Evolutionary conservation across 2,329 filamentous ascomycete genomes (phyloP), one percentile per base, ranked within the genome.

Genomic region (Penicillium sp.): DNA sequence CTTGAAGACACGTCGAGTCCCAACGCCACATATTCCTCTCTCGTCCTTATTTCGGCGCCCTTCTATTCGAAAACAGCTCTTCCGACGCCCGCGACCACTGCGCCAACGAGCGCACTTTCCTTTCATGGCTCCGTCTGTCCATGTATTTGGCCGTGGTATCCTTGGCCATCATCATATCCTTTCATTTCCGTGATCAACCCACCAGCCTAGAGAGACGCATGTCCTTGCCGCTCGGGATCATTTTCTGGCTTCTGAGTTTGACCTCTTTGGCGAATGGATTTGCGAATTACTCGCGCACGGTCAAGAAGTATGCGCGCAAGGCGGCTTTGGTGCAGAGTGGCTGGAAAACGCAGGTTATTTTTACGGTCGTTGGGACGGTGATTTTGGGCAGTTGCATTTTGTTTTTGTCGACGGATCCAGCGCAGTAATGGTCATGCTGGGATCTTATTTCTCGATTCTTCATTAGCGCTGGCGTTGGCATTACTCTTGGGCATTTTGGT

Each of bases 121-220:
- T 97, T 26, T 93, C 91, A 2, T 96, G 93, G 78, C 81, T 97
- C 19, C 83, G 90, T 4, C 79, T 97, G 2, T 84, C 87, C 29
- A 81, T 95, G 60, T 95, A 95, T 72, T 90, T 97, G 79, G 83
- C 88, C 56, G 77, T 98, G 45, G 88, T 97, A 8, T 82, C 87
- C 26, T 80, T 95, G 29, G 91, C 93, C 44, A 95, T 98, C 58
- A 83, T 95, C 9, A 77, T 96, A 44, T 95, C 88, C 13, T 98
- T 98, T 68, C 91, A 98, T 64, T 77, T 98, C 43, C 90, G 89
- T 63, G 75, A 75, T 17, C 71, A 83, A 60, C 87, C 93, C 0
- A 80, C 82, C 0, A 64, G 73, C 0, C 67, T 88, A 13, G 93
- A 98, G 72, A 75, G 81, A 52, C 80, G 79, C 38, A 83, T 96